These are phyloP conservation scores for Backusella psychrophila DNA, from an alignment of 192 early-diverging fungal genomes.

Conservation along the genomic window DNA sequence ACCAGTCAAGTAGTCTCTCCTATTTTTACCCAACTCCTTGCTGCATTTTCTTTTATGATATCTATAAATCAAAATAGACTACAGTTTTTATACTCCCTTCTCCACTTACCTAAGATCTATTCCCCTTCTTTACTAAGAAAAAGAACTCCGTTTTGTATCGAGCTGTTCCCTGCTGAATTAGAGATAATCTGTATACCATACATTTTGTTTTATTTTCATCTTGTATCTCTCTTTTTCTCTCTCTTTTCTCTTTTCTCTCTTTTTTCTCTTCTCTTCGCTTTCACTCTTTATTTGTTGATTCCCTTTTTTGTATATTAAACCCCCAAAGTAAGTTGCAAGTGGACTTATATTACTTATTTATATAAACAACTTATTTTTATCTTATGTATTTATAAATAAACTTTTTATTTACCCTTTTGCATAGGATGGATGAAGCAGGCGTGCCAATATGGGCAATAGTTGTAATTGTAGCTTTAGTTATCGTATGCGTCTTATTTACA, in stretches of 20 bases:
- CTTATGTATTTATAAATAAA: neutral
- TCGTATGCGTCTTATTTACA: neutral
- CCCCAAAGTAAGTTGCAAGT: neutral
- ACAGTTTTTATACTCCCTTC: conserved; percentile 2
- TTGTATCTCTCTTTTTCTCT: neutral
- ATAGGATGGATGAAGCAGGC: neutral
- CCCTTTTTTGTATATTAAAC: neutral
- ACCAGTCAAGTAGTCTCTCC: neutral
- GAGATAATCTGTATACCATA: neutral
- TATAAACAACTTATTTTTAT: conserved; percentile 4
- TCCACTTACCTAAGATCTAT: neutral
- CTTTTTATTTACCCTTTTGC: neutral
- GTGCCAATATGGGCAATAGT: conserved; percentile 13
- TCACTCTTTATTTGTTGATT: neutral
- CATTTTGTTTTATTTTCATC: neutral
- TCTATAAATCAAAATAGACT: neutral
- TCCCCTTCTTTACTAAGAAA: conserved; percentile 6
- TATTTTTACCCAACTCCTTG: conserved; percentile 1
- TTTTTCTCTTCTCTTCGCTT: neutral
- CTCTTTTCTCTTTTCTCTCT: neutral
- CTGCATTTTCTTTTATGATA: neutral
- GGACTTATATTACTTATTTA: neutral
- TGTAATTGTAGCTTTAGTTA: conserved; percentile 8
- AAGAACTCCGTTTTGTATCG: conserved; percentile 1
- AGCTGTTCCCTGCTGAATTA: neutral